A percentile compares a stretch with the other conserved stretches of the same genome.
Conservation (phyloP, 441 rosid species). For the Corymbia citriodora region DNA sequence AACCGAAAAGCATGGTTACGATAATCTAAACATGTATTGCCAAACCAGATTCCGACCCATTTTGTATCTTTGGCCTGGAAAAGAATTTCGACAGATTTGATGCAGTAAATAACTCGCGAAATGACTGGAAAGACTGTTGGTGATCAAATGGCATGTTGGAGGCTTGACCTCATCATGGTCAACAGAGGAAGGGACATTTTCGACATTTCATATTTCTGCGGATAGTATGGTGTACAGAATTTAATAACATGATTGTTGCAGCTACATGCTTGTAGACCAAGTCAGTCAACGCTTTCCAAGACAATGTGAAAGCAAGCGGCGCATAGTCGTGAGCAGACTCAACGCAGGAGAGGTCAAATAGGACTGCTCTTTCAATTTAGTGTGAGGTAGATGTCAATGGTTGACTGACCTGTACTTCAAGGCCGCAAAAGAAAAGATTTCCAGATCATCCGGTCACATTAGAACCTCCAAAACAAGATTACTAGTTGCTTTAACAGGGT, state of each 20-base stretch:
- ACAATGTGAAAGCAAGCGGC: neutral
- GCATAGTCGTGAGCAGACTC: neutral
- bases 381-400: neutral
- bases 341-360: neutral
- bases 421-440: neutral
- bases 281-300: neutral
- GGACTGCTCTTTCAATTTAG: neutral
- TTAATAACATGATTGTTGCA: neutral
- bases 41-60: neutral
- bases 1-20: neutral
- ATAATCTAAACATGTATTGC: neutral
- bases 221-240: neutral
- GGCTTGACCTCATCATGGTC: neutral
- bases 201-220: neutral
- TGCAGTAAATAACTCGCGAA: neutral
- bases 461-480: neutral
- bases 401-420: neutral
- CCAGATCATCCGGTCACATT: neutral
- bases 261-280: neutral
- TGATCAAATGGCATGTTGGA: neutral
- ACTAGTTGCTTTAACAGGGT: neutral
- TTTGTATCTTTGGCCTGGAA: neutral
- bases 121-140: neutral
- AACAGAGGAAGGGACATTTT: neutral
- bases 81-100: neutral